phyloP scores from a whole-genome alignment of 768 basidiomycete genomes.

The Lactarius trivialis region DNA sequence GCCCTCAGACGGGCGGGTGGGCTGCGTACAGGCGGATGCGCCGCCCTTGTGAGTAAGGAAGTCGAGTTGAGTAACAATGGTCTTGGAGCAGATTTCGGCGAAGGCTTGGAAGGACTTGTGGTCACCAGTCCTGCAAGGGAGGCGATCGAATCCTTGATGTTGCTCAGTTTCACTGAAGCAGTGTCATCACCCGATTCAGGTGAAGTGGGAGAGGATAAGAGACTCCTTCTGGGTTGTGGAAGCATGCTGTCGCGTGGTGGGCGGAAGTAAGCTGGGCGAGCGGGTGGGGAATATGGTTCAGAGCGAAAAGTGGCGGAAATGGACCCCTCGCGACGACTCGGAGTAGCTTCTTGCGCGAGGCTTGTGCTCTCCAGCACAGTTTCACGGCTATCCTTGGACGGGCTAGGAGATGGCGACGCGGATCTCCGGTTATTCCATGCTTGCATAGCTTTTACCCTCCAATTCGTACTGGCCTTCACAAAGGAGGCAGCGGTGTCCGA shows the following conservation, averaged over 20 bases:
- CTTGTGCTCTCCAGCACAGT: not conserved
- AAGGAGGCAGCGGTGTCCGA: slow-evolving; percentile 66
- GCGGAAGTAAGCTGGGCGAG: slow-evolving; percentile 51
- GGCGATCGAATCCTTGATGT: slow-evolving; percentile 39
- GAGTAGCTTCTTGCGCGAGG: slow-evolving; percentile 5
- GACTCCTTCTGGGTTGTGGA: slow-evolving; percentile 28
- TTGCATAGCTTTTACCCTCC: slow-evolving; percentile 57
- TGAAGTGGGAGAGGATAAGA: slow-evolving; percentile 4
- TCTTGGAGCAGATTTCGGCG: slow-evolving; percentile 50
- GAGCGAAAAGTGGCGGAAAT: slow-evolving; percentile 35
- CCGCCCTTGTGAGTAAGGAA: slow-evolving; percentile 24
- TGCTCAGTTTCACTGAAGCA: slow-evolving; percentile 35
- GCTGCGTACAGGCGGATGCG: slow-evolving; percentile 20
- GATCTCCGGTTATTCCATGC: slow-evolving; percentile 26
- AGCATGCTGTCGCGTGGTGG: slow-evolving; percentile 52
- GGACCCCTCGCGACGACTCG: slow-evolving; percentile 37
- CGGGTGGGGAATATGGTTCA: slow-evolving; percentile 45
- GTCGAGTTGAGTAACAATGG: slow-evolving; percentile 58
- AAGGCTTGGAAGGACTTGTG: slow-evolving; percentile 28
- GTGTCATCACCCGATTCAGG: slow-evolving; percentile 26
- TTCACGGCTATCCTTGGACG: slow-evolving; percentile 6
- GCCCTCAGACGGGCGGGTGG: slow-evolving; percentile 31
- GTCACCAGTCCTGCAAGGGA: slow-evolving; percentile 33
- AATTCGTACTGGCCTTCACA: slow-evolving; percentile 70
- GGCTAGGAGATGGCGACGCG: slow-evolving; percentile 23